These are phyloP conservation scores for Globisporangium cystogenes DNA, from an alignment of 352 stramenopile genomes.

Conservation along the genomic window DNA sequence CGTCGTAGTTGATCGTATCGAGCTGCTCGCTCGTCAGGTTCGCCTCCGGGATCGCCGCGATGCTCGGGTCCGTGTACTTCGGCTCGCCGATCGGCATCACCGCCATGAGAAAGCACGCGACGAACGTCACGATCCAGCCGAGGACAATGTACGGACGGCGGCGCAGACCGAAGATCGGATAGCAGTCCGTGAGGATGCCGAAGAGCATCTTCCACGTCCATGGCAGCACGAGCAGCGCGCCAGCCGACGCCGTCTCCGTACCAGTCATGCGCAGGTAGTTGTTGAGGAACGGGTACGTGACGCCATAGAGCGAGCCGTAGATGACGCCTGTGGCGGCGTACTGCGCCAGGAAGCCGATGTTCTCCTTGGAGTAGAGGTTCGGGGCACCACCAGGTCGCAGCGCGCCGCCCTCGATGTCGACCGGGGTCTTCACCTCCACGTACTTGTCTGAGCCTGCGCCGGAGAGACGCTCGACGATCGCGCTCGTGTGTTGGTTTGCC, in stretches of 20 bases:
- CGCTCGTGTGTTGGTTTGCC: too few relatives aligned
- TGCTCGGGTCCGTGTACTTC: slow-evolving; percentile 44
- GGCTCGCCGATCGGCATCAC: slow-evolving; percentile 27
- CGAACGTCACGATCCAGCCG: slow-evolving; percentile 27
- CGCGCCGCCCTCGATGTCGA: too few relatives aligned
- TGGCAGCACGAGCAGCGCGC: slow-evolving; percentile 29
- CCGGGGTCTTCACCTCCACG: too few relatives aligned
- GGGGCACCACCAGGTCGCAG: too few relatives aligned
- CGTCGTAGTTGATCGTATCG: too few relatives aligned
- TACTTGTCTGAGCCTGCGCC: too few relatives aligned
- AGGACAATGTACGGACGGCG: slow-evolving; percentile 51
- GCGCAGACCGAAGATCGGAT: slow-evolving; percentile 43
- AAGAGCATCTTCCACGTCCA: slow-evolving; percentile 55
- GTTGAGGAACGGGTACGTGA: slow-evolving; percentile 24
- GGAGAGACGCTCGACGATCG: too few relatives aligned
- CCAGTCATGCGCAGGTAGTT: slow-evolving; percentile 21
- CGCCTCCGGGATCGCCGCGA: slow-evolving; percentile 21
- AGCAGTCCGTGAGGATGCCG: slow-evolving; percentile 45
- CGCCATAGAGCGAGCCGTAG: slow-evolving; percentile 9
- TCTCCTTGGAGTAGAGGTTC: slow-evolving; percentile 12
- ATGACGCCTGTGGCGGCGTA: slow-evolving; percentile 18
- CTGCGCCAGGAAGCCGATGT: slow-evolving; percentile 17
- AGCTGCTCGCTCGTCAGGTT: too few relatives aligned
- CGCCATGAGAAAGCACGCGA: slow-evolving; percentile 31
- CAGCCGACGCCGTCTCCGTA: neutral